Evolutionary conservation across 2,329 filamentous ascomycete species (phyloP).

Genomic region (Fusarium sp.): DNA sequence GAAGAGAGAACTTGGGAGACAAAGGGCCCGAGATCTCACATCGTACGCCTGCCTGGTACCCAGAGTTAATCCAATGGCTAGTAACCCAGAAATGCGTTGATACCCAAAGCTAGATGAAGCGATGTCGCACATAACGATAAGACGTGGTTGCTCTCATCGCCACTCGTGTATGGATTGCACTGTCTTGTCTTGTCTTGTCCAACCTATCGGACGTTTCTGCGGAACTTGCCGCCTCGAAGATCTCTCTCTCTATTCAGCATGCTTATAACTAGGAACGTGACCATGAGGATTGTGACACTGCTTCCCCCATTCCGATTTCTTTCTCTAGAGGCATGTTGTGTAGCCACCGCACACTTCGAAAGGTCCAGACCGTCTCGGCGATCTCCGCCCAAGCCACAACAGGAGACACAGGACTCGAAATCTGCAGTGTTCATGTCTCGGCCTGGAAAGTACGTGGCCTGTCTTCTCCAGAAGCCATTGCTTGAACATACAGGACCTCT

Average conservation of each 20-base stretch:
- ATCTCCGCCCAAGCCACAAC: background rate
- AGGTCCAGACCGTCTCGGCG: background rate
- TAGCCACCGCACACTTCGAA: background rate
- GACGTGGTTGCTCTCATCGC: background rate
- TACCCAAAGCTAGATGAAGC: background rate
- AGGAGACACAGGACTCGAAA: background rate
- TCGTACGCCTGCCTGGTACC: rapidly evolving
- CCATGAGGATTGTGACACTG: background rate
- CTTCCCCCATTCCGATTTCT: background rate
- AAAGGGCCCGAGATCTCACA: too few species aligned
- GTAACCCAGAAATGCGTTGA: too few species aligned
- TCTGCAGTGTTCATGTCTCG: background rate
- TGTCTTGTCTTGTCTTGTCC: rapidly evolving
- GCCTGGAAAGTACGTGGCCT: background rate
- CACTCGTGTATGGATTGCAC: too few species aligned
- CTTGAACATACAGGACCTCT: too few species aligned
- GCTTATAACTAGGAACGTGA: background rate
- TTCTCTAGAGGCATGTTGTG: background rate
- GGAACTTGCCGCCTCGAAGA: background rate
- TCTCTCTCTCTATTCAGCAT: background rate
- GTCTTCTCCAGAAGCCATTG: too few species aligned
- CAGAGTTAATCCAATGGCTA: too few species aligned
- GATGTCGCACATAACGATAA: too few species aligned
- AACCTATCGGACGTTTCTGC: background rate
- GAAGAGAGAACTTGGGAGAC: rapidly evolving